Conservation (phyloP, 305 asterid species). For the Fraxinus dipetala region DNA sequence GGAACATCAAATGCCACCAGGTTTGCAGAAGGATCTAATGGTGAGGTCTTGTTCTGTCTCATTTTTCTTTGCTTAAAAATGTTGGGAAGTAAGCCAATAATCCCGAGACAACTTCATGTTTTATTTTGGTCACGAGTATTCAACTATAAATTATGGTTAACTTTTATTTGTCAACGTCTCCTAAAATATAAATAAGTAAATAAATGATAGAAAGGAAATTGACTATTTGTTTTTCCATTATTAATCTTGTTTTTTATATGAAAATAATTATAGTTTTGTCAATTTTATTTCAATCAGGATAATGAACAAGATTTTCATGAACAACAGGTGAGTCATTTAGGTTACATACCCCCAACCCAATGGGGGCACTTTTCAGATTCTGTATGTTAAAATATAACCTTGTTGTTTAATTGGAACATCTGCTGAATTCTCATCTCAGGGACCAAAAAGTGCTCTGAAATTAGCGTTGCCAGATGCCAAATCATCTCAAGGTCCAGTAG, state of each 20-base stretch:
- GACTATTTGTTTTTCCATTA: not conserved
- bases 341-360: not conserved
- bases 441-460: constrained; percentile 59
- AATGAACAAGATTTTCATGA: not conserved
- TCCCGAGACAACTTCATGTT: not conserved
- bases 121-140: not conserved
- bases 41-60: not conserved
- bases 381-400: not conserved
- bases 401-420: constrained; percentile 8
- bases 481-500: constrained; percentile 72
- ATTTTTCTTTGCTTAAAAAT: not conserved
- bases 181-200: not conserved
- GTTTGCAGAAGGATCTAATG: not conserved
- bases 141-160: not conserved
- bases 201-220: not conserved
- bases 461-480: constrained; percentile 46
- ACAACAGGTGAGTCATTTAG: not conserved
- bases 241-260: not conserved
- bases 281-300: not conserved
- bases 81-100: not conserved
- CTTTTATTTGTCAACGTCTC: not conserved
- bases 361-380: not conserved
- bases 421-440: constrained; percentile 37
- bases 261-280: not conserved
- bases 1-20: not conserved